Conservation (phyloP, 495 filamentous ascomycete species). For the Filosporella fistucella region DNA sequence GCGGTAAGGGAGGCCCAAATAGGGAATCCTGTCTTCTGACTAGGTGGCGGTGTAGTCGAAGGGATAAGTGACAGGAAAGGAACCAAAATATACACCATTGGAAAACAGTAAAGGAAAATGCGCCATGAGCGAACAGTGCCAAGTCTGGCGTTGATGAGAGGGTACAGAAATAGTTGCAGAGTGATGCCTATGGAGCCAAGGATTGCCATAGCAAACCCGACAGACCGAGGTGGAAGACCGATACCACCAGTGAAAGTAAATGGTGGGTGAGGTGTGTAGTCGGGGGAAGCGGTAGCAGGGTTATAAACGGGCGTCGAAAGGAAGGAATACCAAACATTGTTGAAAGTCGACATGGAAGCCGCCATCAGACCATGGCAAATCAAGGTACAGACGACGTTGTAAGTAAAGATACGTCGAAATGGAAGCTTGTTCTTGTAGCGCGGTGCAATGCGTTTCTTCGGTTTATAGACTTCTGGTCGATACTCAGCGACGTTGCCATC, state of each 20-base stretch:
- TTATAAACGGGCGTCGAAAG: conserved; percentile 75
- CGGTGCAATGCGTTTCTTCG: conserved; percentile 16
- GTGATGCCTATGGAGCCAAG: conserved; percentile 72
- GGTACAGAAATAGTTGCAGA: conserved; percentile 76
- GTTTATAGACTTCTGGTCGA: conserved; percentile 2
- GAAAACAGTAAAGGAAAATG: conserved; percentile 65
- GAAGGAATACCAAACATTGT: conserved; percentile 80
- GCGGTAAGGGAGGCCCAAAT: conserved; percentile 66
- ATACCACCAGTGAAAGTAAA: conserved; percentile 80
- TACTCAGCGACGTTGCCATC: not conserved
- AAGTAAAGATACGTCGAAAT: conserved; percentile 74
- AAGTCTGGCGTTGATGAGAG: conserved; percentile 57
- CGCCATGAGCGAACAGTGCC: conserved; percentile 69
- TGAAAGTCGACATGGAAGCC: conserved; percentile 78
- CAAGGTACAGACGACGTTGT: conserved; percentile 67
- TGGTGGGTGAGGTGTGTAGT: conserved; percentile 40
- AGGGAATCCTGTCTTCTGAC: conserved; percentile 56
- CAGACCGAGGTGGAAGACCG: conserved; percentile 65
- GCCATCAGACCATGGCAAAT: conserved; percentile 65
- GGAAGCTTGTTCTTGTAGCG: conserved; percentile 42
- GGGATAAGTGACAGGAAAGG: conserved; percentile 72
- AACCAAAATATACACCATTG: conserved; percentile 64
- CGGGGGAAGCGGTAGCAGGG: conserved; percentile 34
- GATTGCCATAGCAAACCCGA: conserved; percentile 75
- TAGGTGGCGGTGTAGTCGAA: conserved; percentile 51